These are phyloP conservation scores for Globisporangium solare DNA, from an alignment of 352 stramenopile genomes.

Conservation along the genomic window DNA sequence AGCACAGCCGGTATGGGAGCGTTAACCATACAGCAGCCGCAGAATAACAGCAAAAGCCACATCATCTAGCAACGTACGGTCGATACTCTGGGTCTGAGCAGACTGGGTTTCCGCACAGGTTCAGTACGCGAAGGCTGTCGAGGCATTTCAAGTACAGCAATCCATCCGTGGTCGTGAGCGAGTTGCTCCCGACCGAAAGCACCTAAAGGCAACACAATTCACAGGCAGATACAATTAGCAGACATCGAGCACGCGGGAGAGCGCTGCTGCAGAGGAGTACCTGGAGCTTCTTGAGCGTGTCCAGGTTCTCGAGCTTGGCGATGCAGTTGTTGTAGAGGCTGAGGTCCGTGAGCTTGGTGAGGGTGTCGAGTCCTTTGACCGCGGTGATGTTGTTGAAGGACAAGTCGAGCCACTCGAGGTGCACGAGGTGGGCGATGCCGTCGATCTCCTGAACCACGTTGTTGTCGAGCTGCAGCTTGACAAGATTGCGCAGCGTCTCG, in stretches of 20 bases:
- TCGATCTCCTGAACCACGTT: constrained; percentile 92
- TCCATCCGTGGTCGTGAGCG: constrained; percentile 67
- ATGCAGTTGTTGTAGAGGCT: constrained; percentile 94
- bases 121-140: constrained; percentile 87
- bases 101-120: constrained; percentile 91
- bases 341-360: constrained; percentile 89
- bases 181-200: constrained; percentile 91
- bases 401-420: constrained; percentile 92
- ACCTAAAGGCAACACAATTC: too few relatives aligned
- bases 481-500: constrained; percentile 83
- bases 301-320: constrained; percentile 87
- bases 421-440: constrained; percentile 78
- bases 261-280: constrained; percentile 2
- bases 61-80: constrained; percentile 25
- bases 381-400: constrained; percentile 93
- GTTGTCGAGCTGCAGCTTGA: constrained; percentile 93
- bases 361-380: constrained; percentile 89
- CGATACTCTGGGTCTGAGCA: constrained; percentile 90
- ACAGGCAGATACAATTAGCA: too few relatives aligned
- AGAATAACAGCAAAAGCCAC: background rate
- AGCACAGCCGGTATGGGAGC: background rate
- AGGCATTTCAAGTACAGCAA: constrained; percentile 80
- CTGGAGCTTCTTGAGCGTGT: constrained; percentile 86
- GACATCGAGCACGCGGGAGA: too few relatives aligned
- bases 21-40: too few relatives aligned